Percentiles rank a stretch among this genome's conserved stretches.
phyloP scores from a whole-genome alignment of 2,329 filamentous ascomycete species.

The Cladophialophora exuberans region DNA sequence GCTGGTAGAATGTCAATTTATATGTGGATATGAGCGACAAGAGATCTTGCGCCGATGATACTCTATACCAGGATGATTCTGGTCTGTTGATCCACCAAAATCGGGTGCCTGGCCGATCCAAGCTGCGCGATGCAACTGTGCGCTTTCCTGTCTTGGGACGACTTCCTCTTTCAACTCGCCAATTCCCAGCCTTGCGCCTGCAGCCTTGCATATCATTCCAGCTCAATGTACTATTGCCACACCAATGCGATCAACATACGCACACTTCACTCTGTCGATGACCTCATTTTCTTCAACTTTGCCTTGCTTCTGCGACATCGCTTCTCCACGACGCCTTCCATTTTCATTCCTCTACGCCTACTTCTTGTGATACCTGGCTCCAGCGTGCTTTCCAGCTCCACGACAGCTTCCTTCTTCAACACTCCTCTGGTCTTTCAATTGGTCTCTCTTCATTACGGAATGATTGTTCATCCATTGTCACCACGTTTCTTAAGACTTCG shows the following conservation, averaged over 20 bases:
- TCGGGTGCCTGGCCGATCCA: constrained; percentile 1
- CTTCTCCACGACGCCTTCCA: neutral
- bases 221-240: neutral
- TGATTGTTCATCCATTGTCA: neutral
- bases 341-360: neutral
- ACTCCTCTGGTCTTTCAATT: neutral
- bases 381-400: neutral
- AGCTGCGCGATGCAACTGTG: neutral
- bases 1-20: too few relatives aligned
- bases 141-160: neutral
- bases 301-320: neutral
- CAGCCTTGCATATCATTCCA: neutral
- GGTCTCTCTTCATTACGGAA: neutral
- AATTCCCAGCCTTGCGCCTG: neutral
- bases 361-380: neutral
- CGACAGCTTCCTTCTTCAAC: neutral
- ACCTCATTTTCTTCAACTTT: neutral
- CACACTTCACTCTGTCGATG: neutral
- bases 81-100: neutral
- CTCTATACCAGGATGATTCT: neutral
- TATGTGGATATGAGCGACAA: too few relatives aligned
- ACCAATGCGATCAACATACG: neutral
- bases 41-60: neutral
- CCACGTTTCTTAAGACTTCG: neutral
- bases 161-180: neutral